These are phyloP conservation scores for Cyclostephanos invisitatus DNA, from an alignment of 108 stramenopile genomes.

Conservation along the genomic window DNA sequence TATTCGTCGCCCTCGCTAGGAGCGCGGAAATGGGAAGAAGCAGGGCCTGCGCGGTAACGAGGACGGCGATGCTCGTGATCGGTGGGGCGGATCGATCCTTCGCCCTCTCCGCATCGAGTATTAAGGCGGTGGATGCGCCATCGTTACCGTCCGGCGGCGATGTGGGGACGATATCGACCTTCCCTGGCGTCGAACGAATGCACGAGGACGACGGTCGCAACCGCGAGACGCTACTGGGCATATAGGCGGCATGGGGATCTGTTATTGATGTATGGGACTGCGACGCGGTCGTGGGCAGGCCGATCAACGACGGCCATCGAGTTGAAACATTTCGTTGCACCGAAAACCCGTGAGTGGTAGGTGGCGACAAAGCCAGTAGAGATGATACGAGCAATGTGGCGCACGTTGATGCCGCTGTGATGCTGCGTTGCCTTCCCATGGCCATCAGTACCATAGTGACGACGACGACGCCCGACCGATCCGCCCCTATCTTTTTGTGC, in stretches of 20 bases:
- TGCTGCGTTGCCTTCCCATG: conserved; percentile 5
- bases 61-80: conserved; percentile 47
- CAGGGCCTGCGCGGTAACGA: conserved; percentile 71
- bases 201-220: conserved; percentile 1
- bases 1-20: conserved; percentile 35
- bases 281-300: background rate
- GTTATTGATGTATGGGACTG: background rate
- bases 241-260: background rate
- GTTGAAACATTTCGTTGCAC: background rate
- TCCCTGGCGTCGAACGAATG: conserved; percentile 5
- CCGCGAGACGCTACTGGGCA: background rate
- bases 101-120: background rate
- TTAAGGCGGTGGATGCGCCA: background rate
- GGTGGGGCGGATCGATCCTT: conserved; percentile 4
- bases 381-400: background rate
- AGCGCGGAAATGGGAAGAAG: conserved; percentile 57
- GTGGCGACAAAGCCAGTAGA: background rate
- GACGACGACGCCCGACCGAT: too few relatives aligned
- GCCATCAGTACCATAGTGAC: too few relatives aligned
- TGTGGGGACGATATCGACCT: background rate
- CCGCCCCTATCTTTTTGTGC: too few relatives aligned
- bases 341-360: conserved; percentile 1
- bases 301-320: background rate
- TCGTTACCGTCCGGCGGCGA: background rate
- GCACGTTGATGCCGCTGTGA: conserved; percentile 6